A percentile compares a stretch with the other conserved stretches of the same genome.
phyloP scores from a whole-genome alignment of 192 early-diverging fungal genomes.

The Pecoramyces ruminantium region DNA sequence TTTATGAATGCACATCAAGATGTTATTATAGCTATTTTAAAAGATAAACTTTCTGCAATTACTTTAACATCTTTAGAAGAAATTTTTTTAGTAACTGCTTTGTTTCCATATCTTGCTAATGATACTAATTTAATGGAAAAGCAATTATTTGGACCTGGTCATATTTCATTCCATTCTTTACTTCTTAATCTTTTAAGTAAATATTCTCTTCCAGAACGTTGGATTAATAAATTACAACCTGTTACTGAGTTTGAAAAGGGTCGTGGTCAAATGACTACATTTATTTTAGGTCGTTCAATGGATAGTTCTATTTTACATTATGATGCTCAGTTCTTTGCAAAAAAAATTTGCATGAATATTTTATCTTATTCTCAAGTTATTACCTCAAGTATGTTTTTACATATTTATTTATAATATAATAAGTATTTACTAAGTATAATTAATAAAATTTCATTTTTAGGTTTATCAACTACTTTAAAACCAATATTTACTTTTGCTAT shows the following conservation, averaged over 20 bases:
- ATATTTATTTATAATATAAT: too few species aligned
- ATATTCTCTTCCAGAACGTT: slow-evolving; percentile 16
- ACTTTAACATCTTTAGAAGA: slow-evolving; percentile 22
- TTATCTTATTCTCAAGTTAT: slow-evolving; percentile 28
- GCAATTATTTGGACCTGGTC: slow-evolving; percentile 14
- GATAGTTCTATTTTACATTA: slow-evolving; percentile 9
- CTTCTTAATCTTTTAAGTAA: slow-evolving; percentile 18
- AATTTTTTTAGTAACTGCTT: slow-evolving; percentile 24
- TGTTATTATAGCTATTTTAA: slow-evolving; percentile 32
- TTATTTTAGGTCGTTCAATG: slow-evolving; percentile 4
- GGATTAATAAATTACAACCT: slow-evolving; percentile 14
- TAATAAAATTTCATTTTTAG: not conserved
- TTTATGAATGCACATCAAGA: slow-evolving; percentile 23
- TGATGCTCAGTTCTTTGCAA: slow-evolving; percentile 19
- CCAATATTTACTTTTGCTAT: not conserved
- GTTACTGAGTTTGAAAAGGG: slow-evolving; percentile 12
- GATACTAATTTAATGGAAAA: slow-evolving; percentile 7
- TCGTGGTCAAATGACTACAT: slow-evolving; percentile 2
- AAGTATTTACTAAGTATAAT: too few species aligned
- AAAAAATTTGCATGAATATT: slow-evolving; percentile 29
- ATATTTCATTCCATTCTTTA: slow-evolving; percentile 20
- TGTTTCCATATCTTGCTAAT: slow-evolving; percentile 19
- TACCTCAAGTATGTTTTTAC: slow-evolving; percentile 7
- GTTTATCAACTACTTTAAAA: not conserved
- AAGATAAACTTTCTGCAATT: slow-evolving; percentile 16